Base-by-base conservation (phyloP, 2,329 filamentous ascomycete genomes). In the Trichoderma koningii region DNA sequence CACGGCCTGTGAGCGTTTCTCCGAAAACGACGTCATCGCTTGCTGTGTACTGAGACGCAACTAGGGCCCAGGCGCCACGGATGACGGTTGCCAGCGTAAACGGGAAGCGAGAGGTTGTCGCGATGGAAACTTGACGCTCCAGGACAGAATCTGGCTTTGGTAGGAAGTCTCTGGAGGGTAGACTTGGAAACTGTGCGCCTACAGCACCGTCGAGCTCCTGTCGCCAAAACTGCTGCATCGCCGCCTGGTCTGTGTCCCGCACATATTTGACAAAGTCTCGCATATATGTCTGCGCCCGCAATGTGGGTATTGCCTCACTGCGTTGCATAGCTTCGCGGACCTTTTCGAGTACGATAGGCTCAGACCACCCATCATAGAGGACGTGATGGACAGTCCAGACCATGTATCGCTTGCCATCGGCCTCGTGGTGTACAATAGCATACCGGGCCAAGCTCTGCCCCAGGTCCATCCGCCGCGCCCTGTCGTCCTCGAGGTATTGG, bases 311-410 rank as follows among this genome's bases (percentile, higher is more conserved):
- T 52, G 41, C 10, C 1, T 47, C 38, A 9, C 51, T 6, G 6
- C 60, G 47, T 19, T 69, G 51, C 23, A 69, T 70, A 10, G 70
- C 70, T 17, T 67, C 66, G 14, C 68, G 69, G 28, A 76, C 69
- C 50, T 71, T 68, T 34, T 71, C 60, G 15, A 77, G 57, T 5
- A 78, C 68, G 28, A 75, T 41, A 3, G 74, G 70, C 64, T 73
- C 69, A 3, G 72, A 73, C 66, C 69, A 67, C 15, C 76, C 78
- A 63, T 80, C 78, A 45, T 79, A 80, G 2, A 78, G 68, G 0
- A 74, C 71, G 65, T 80, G 78, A 53, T 80, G 77, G 10, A 78
- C 64, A 0, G 75, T 77, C 75, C 75, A 77, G 45, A 75, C 73
- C 50, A 79, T 45, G 26, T 55, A 51, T 30, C 61, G 41, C 28